A percentile compares a stretch with the other conserved stretches of the same genome.
Evolutionary conservation across 1,284 basidiomycete species (phyloP).

Genomic region (Schizophyllum commune): DNA sequence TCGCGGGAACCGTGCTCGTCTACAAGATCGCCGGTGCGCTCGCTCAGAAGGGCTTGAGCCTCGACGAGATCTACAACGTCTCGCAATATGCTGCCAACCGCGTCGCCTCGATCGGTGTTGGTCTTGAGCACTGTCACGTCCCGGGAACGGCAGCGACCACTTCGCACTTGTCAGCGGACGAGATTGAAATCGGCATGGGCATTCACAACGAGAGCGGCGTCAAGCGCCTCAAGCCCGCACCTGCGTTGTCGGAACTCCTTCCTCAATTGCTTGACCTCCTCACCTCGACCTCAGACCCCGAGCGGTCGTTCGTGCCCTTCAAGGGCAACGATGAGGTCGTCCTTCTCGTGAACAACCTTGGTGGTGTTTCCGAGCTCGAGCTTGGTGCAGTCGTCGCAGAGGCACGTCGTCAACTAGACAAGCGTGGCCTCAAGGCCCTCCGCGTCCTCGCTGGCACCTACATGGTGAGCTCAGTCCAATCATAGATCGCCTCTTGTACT

Average conservation of each 20-base stretch:
- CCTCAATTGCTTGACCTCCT: conserved; percentile 67
- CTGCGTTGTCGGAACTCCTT: conserved; percentile 64
- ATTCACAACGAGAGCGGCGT: conserved; percentile 92
- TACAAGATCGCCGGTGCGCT: conserved; percentile 90
- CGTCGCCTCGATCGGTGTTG: conserved; percentile 81
- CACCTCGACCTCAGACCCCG: conserved; percentile 67
- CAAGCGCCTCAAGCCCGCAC: conserved; percentile 62
- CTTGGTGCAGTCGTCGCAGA: conserved; percentile 64
- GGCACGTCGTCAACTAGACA: conserved; percentile 45
- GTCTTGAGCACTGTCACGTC: conserved; percentile 90
- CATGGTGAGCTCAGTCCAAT: conserved; percentile 51
- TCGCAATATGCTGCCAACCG: conserved; percentile 63
- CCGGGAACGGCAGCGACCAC: conserved; percentile 67
- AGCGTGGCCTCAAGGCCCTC: conserved; percentile 49
- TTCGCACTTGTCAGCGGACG: conserved; percentile 51
- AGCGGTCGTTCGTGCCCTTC: conserved; percentile 84
- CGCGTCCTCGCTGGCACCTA: conserved; percentile 73
- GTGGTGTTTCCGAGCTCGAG: conserved; percentile 84
- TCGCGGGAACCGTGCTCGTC: conserved; percentile 84
- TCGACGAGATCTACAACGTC: conserved; percentile 69
- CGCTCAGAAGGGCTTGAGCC: conserved; percentile 59
- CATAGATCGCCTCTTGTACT: background rate
- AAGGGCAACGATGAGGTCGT: conserved; percentile 60
- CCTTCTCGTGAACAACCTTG: conserved; percentile 74
- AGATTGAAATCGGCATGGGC: conserved; percentile 84